These are phyloP conservation scores for Neofusicoccum ribis DNA, from an alignment of 2,329 filamentous ascomycete genomes.

Conservation along the genomic window DNA sequence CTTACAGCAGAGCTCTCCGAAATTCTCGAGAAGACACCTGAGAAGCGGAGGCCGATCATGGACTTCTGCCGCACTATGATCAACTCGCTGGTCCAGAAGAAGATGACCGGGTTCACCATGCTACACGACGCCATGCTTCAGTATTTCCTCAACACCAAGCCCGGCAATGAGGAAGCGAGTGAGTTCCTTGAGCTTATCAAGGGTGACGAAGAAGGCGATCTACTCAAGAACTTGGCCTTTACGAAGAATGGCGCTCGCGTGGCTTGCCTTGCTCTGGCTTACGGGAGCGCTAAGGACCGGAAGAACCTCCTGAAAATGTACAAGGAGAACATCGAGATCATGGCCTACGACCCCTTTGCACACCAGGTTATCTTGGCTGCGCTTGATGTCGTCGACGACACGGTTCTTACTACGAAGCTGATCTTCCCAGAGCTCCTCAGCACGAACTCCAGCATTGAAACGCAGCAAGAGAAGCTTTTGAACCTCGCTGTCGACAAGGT, in stretches of 20 bases:
- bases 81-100: constrained; percentile 93
- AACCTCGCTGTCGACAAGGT: constrained; percentile 66
- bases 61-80: constrained; percentile 81
- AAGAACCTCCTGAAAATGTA: constrained; percentile 85
- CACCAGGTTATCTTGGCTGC: constrained; percentile 81
- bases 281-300: constrained; percentile 88
- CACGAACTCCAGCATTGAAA: constrained; percentile 34
- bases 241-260: constrained; percentile 84
- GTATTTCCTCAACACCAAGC: constrained; percentile 80
- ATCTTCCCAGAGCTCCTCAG: constrained; percentile 83
- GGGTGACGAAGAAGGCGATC: constrained; percentile 74
- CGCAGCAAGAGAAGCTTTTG: constrained; percentile 63
- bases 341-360: constrained; percentile 77
- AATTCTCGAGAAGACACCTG: constrained; percentile 75
- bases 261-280: constrained; percentile 76
- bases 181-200: constrained; percentile 91
- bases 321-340: constrained; percentile 83
- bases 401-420: constrained; percentile 79
- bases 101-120: constrained; percentile 95
- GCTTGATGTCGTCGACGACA: constrained; percentile 92
- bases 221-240: constrained; percentile 94
- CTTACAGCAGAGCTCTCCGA: constrained; percentile 68
- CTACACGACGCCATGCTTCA: constrained; percentile 98
- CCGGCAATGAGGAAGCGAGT: constrained; percentile 75
- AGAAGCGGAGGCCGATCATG: constrained; percentile 86